Evolutionary conservation across 768 basidiomycete genomes (phyloP), one percentile per base, ranked within the genome.

Genomic region (Russula virescens): DNA sequence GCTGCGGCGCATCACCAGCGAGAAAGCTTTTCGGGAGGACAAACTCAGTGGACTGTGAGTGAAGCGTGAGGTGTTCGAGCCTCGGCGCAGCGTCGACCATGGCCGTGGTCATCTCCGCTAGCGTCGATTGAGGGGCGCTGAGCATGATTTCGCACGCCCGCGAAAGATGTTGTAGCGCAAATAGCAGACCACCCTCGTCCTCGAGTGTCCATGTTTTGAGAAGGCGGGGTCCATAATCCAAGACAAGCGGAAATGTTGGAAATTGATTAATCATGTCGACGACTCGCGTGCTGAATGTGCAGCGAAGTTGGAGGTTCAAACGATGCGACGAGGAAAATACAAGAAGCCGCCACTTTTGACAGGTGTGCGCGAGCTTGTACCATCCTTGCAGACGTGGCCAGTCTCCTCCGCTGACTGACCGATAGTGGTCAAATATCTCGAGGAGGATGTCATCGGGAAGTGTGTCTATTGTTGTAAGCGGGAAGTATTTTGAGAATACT

Each of bases 371-470:
- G 47, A 63, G 58, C 23, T 58, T 60, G 47, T 63, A 63, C 62
- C 62, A 63, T 42, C 62, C 40, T 45, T 60, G 58, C 7, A 35
- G 26, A 48, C 38, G 35, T 18, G 45, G 7, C 45, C 51, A 47
- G 40, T 47, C 40, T 6, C 35, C 45, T 19, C 23, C 45, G 11
- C 16, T 42, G 51, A 47, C 2, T 16, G 19, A 26, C 42, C 52
- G 58, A 45, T 63, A 60, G 23, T 55, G 58, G 21, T 49, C 26
- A 25, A 63, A 63, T 7, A 63, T 13, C 16, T 63, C 62, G 14
- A 63, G 62, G 23, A 63, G 58, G 23, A 60, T 34, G 11, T 55
- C 62, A 40, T 63, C 57, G 3, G 62, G 62, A 10, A 63, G 62
- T 11, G 48, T 19, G 42, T 28, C 54, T 45, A 63, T 60, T 7